These are phyloP conservation scores for Candida coleopterorum DNA, from an alignment of 805 yeast species.

Conservation along the genomic window DNA sequence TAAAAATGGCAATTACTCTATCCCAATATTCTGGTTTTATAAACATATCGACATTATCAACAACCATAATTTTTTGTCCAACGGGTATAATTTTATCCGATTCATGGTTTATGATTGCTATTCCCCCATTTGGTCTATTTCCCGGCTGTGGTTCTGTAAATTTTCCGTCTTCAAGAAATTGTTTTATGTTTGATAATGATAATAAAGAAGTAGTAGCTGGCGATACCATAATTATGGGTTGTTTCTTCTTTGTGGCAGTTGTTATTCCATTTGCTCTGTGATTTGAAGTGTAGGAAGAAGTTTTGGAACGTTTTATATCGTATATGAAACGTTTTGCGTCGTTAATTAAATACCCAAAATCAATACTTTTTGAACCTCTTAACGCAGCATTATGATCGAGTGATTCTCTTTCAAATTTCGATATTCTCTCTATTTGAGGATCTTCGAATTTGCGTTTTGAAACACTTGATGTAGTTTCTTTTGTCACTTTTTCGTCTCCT, in stretches of 20 bases:
- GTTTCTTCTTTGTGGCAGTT: slow-evolving; percentile 23
- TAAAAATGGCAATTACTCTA: slow-evolving; percentile 89
- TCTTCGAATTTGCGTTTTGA: slow-evolving; percentile 32
- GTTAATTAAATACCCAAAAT: slow-evolving; percentile 62
- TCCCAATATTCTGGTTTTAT: slow-evolving; percentile 98
- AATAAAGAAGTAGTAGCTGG: slow-evolving; percentile 42
- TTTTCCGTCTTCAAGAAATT: slow-evolving; percentile 61
- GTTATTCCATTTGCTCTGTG: slow-evolving; percentile 5
- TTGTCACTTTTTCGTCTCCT: slow-evolving; percentile 15
- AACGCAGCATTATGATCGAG: slow-evolving; percentile 57
- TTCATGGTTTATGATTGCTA: slow-evolving; percentile 50
- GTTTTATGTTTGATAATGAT: slow-evolving; percentile 36
- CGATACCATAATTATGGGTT: slow-evolving; percentile 40
- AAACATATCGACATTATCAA: slow-evolving; percentile 75
- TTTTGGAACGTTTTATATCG: slow-evolving; percentile 37
- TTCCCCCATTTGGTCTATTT: slow-evolving; percentile 28
- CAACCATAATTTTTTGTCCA: slow-evolving; percentile 67
- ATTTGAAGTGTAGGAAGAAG: slow-evolving; percentile 6
- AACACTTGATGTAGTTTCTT: slow-evolving; percentile 12
- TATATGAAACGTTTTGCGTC: slow-evolving; percentile 59
- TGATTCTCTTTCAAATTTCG: slow-evolving; percentile 44
- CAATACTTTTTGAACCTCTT: slow-evolving; percentile 62
- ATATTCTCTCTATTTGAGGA: slow-evolving; percentile 46
- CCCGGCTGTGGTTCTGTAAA: slow-evolving; percentile 51
- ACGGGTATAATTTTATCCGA: slow-evolving; percentile 50